Evolutionary conservation across 371 early-diverging fungal species (phyloP).

Genomic region (Apophysomyces sp.): DNA sequence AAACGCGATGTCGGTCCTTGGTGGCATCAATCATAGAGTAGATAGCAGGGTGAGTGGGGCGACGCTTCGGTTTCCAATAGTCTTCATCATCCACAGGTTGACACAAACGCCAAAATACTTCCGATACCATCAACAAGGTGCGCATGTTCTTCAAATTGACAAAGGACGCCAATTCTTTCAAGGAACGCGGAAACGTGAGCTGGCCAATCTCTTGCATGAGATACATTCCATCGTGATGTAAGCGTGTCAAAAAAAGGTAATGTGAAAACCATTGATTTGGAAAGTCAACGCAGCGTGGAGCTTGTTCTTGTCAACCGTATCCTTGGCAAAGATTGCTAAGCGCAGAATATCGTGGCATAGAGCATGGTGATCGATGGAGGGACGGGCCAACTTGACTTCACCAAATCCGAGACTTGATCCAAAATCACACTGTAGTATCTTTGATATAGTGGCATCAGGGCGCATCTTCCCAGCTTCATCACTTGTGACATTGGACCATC

Average conservation of each 20-base stretch:
- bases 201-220: constrained; percentile 24
- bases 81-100: background rate
- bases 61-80: constrained; percentile 11
- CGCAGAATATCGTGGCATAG: constrained; percentile 15
- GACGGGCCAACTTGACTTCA: constrained; percentile 10
- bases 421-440: constrained; percentile 7
- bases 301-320: constrained; percentile 5
- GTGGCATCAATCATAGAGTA: constrained; percentile 15
- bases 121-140: constrained; percentile 20
- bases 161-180: constrained; percentile 17
- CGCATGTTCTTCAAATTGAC: constrained; percentile 21
- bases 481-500: background rate
- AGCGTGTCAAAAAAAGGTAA: constrained; percentile 7
- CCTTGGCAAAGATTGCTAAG: constrained; percentile 11
- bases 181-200: constrained; percentile 15
- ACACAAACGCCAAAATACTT: constrained; percentile 23
- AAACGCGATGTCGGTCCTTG: constrained; percentile 19
- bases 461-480: constrained; percentile 5
- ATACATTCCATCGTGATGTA: constrained; percentile 20
- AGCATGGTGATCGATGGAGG: constrained; percentile 9
- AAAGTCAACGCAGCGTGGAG: constrained; percentile 8
- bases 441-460: constrained; percentile 11
- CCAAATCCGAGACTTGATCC: constrained; percentile 12
- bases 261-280: constrained; percentile 6
- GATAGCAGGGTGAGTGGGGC: constrained; percentile 15